Evolutionary conservation across 129 eudicot genomes (phyloP), one percentile per base, ranked within the genome.

Genomic region (Flaveria trinervia): DNA sequence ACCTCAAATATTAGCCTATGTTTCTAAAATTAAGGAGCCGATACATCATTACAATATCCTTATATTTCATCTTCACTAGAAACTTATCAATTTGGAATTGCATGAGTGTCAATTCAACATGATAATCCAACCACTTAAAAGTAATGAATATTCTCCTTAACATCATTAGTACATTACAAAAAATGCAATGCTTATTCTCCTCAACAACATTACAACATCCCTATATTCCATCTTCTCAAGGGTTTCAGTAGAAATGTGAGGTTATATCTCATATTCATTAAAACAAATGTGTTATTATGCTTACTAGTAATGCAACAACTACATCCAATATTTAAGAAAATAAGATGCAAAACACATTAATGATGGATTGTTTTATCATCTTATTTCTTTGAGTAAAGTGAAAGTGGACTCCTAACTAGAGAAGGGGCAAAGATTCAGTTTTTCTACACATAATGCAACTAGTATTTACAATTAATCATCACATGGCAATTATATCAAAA

Each of bases 41-140:
- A 46, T 23, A 23, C 26, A 23, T 23, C 26, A 23, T 23, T 23
- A 23, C 26, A 23, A 23, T 23, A 23, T 23, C 26, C 26, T 23
- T 23, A 23, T 15, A 61, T 48, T 20, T 20, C 33, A 73, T 39
- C 16, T 39, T 73, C 52, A 12, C 20, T 55, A 36, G 44, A 28
- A 25, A n/a, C 28, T 48, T 49, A 4, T 75, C 79, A 23, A 60
- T 30, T 11, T 25, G n/a, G 61, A 30, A 74, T 74, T 74, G 70
- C 78, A 74, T 43, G 70, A 23, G 33, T 12, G 60, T 30, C 18
- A 33, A 30, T 60, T 28, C 22, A 28, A 33, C 46, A 75, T 20
- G 71, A 49, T 45, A 61, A 61, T 46, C 62, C n/a, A 62, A n/a
- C 11, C 60, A 48, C 46, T 44, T 75, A 36, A 33, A 33, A 30